Conservation (phyloP, 495 filamentous ascomycete species). For the Aspergillus diversus region DNA sequence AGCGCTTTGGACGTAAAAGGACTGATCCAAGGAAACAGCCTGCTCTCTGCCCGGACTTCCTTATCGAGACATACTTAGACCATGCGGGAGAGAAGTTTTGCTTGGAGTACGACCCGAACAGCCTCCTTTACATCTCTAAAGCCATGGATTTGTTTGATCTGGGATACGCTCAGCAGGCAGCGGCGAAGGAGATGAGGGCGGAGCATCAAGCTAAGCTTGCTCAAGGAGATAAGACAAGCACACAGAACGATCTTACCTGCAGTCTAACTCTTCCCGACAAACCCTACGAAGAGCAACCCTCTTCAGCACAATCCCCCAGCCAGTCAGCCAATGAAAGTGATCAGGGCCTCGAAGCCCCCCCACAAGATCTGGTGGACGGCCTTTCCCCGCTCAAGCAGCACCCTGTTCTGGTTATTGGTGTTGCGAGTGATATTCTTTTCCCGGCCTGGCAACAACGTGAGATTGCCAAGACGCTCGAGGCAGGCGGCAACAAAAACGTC, state of each 20-base stretch:
- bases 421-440: slow-evolving; percentile 95
- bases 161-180: slow-evolving; percentile 64
- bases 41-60: slow-evolving; percentile 92
- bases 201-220: slow-evolving; percentile 54
- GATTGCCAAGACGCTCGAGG: slow-evolving; percentile 80
- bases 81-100: slow-evolving; percentile 99
- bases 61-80: slow-evolving; percentile 98
- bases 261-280: slow-evolving; percentile 81
- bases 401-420: slow-evolving; percentile 85
- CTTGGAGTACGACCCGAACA: slow-evolving; percentile 97
- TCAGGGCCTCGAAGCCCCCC: slow-evolving; percentile 45
- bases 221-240: slow-evolving; percentile 28
- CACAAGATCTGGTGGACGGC: slow-evolving; percentile 78
- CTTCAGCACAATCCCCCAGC: slow-evolving; percentile 38
- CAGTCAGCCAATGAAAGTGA: slow-evolving; percentile 14
- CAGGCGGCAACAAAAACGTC: slow-evolving; percentile 75
- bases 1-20: slow-evolving; percentile 84
- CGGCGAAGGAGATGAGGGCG: slow-evolving; percentile 51
- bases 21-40: slow-evolving; percentile 86
- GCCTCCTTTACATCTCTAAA: slow-evolving; percentile 94
- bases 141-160: slow-evolving; percentile 99
- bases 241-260: slow-evolving; percentile 57
- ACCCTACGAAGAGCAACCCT: slow-evolving; percentile 81
- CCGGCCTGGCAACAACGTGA: slow-evolving; percentile 98
- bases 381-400: slow-evolving; percentile 71